Evolutionary conservation across 2,329 filamentous ascomycete genomes (phyloP).

Genomic region (Teratosphaeria zuluensis): DNA sequence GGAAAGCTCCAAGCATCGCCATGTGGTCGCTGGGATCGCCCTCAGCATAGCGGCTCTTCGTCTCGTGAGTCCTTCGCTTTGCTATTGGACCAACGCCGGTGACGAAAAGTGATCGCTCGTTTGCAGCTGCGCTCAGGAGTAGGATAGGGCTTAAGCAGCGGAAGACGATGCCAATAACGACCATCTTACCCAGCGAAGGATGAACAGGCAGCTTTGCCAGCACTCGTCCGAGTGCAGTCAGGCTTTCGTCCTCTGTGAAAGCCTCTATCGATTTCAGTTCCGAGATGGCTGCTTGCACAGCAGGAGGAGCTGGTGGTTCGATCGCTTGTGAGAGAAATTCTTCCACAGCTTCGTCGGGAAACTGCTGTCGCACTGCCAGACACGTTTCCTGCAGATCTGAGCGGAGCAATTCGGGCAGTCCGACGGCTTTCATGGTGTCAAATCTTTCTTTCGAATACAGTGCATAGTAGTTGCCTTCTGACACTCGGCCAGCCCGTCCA

Average conservation of each 20-base stretch:
- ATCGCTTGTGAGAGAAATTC: slow-evolving; percentile 35
- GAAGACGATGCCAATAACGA: slow-evolving; percentile 43
- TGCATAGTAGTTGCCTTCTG: slow-evolving; percentile 41
- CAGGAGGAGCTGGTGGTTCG: slow-evolving; percentile 32
- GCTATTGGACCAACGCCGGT: slow-evolving; percentile 13
- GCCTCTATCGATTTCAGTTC: slow-evolving; percentile 33
- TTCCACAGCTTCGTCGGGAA: slow-evolving; percentile 29
- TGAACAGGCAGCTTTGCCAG: slow-evolving; percentile 32
- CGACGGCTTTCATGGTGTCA: slow-evolving; percentile 25
- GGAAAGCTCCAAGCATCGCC: slow-evolving; percentile 35
- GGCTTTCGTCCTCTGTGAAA: slow-evolving; percentile 32
- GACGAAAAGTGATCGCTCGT: slow-evolving; percentile 28
- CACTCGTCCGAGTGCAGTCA: slow-evolving; percentile 40
- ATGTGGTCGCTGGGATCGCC: slow-evolving; percentile 38
- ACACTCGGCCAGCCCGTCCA: slow-evolving; percentile 41
- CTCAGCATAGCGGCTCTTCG: slow-evolving; percentile 24
- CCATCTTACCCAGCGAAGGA: slow-evolving; percentile 40
- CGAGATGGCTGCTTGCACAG: slow-evolving; percentile 30
- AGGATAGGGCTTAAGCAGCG: slow-evolving; percentile 43
- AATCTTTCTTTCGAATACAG: slow-evolving; percentile 33
- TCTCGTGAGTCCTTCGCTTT: slow-evolving; percentile 15
- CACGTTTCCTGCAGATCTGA: slow-evolving; percentile 37
- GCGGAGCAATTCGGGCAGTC: slow-evolving; percentile 33
- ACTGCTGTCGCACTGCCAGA: slow-evolving; percentile 34
- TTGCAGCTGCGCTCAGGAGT: slow-evolving; percentile 31